phyloP scores from a whole-genome alignment of 345 rosid genomes.

The Linum usitatissimum region DNA sequence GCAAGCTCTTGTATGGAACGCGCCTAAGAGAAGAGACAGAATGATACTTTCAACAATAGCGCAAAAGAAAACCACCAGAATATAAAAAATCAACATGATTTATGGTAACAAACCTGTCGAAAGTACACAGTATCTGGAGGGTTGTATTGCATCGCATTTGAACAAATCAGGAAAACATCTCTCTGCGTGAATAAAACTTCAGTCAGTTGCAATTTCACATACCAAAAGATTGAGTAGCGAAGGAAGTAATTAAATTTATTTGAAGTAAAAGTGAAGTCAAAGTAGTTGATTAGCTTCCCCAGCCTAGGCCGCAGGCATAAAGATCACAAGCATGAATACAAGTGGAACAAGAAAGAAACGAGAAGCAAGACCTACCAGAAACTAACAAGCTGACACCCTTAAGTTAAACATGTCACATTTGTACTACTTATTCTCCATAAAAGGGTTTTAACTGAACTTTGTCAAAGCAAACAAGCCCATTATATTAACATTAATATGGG shows the following conservation, averaged over 20 bases:
- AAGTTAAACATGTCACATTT: neutral
- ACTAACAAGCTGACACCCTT: neutral
- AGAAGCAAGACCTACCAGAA: too few relatives aligned
- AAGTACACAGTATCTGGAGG: slow-evolving; percentile 82
- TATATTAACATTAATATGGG: neutral
- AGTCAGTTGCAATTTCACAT: neutral
- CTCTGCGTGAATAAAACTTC: slow-evolving; percentile 38
- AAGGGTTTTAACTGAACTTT: neutral
- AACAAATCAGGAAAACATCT: slow-evolving; percentile 71
- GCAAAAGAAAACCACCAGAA: neutral
- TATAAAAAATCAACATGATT: neutral
- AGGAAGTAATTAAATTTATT: neutral
- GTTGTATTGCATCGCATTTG: slow-evolving; percentile 95
- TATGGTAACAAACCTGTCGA: slow-evolving; percentile 56
- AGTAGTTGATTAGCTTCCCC: neutral
- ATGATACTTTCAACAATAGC: slow-evolving; percentile 9
- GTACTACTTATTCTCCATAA: neutral
- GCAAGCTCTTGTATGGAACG: slow-evolving; percentile 84
- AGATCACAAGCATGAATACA: neutral
- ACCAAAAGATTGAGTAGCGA: slow-evolving; percentile 1
- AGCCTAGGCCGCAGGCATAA: neutral
- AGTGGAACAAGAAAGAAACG: too few relatives aligned
- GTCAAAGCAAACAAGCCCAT: neutral
- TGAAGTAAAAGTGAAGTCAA: neutral
- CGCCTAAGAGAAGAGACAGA: slow-evolving; percentile 55